Evolutionary conservation across 208 protist species (phyloP).

Genomic region (Trypanosoma platydactyli): DNA sequence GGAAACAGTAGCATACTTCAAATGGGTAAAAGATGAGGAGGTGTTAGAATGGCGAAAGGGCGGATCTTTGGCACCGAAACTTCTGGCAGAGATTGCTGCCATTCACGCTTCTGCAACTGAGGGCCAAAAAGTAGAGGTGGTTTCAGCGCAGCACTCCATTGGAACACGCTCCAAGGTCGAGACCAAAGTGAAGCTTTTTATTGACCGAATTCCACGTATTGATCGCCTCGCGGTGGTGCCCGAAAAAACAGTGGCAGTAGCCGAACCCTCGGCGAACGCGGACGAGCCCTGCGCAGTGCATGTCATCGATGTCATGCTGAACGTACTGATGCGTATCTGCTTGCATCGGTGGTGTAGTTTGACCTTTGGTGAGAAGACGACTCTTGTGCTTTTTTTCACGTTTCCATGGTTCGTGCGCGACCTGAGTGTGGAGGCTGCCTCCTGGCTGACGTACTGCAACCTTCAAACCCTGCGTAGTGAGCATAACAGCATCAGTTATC

Average conservation of each 20-base stretch:
- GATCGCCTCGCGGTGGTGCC: conserved; percentile 5
- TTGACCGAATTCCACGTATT: conserved; percentile 23
- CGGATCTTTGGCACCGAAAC: background rate
- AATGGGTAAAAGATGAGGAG: conserved; percentile 45
- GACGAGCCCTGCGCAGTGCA: conserved; percentile 2
- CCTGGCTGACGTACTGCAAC: conserved; percentile 22
- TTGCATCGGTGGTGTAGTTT: conserved; percentile 22
- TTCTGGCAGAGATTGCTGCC: conserved; percentile 6
- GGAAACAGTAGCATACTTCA: conserved; percentile 42
- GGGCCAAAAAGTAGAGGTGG: background rate
- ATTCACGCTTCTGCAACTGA: background rate
- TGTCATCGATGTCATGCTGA: conserved; percentile 32
- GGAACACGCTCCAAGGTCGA: background rate
- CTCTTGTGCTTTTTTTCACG: conserved; percentile 7
- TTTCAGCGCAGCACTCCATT: background rate
- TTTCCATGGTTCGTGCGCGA: conserved; percentile 28
- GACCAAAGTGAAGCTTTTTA: background rate
- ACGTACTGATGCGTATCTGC: conserved; percentile 27
- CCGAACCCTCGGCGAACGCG: background rate
- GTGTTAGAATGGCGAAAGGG: conserved; percentile 1
- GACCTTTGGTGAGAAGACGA: conserved; percentile 14
- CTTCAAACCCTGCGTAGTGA: background rate
- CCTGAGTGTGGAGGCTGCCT: conserved; percentile 12
- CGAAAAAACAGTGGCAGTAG: background rate
- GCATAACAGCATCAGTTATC: conserved; percentile 11